These are phyloP conservation scores for Corchorus olitorius DNA, from an alignment of 345 rosid genomes.

Conservation along the genomic window DNA sequence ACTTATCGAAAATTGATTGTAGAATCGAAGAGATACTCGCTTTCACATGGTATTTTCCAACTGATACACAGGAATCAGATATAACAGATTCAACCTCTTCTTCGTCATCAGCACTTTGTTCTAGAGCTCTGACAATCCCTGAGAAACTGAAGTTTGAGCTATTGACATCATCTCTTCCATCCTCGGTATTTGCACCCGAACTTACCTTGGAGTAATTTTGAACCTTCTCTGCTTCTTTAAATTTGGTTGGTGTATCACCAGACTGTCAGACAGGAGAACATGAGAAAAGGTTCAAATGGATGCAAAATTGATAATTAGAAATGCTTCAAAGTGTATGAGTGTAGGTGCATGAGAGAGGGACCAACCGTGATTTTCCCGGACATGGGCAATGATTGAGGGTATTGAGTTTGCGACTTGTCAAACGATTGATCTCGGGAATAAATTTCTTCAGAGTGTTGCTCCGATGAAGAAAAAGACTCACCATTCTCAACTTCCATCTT, in stretches of 20 bases:
- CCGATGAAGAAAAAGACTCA: conserved; percentile 44
- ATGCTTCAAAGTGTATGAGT: not conserved
- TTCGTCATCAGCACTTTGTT: conserved; percentile 35
- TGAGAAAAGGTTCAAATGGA: conserved; percentile 3
- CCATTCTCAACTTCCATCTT: conserved; percentile 32
- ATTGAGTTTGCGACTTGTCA: conserved; percentile 36
- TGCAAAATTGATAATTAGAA: not conserved
- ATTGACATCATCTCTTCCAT: conserved; percentile 15
- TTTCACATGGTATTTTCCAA: conserved; percentile 73
- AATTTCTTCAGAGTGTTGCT: conserved; percentile 39
- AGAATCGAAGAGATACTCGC: conserved; percentile 53
- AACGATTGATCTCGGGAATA: conserved; percentile 45
- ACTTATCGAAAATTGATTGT: conserved; percentile 53
- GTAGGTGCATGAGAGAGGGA: conserved; percentile 1
- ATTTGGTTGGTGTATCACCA: conserved; percentile 21
- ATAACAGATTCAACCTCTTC: conserved; percentile 50
- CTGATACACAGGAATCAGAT: conserved; percentile 68
- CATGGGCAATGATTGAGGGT: conserved; percentile 31
- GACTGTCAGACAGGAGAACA: conserved; percentile 15
- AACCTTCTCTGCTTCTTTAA: conserved; percentile 29
- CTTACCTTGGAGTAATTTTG: conserved; percentile 20
- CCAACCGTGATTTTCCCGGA: conserved; percentile 28
- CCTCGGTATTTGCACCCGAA: conserved; percentile 16
- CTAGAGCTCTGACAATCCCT: conserved; percentile 34
- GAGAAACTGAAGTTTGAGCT: conserved; percentile 46